Evolutionary conservation across 2,329 filamentous ascomycete genomes (phyloP), one percentile per base, ranked within the genome.

Genomic region (Drechslerella coelobrocha): DNA sequence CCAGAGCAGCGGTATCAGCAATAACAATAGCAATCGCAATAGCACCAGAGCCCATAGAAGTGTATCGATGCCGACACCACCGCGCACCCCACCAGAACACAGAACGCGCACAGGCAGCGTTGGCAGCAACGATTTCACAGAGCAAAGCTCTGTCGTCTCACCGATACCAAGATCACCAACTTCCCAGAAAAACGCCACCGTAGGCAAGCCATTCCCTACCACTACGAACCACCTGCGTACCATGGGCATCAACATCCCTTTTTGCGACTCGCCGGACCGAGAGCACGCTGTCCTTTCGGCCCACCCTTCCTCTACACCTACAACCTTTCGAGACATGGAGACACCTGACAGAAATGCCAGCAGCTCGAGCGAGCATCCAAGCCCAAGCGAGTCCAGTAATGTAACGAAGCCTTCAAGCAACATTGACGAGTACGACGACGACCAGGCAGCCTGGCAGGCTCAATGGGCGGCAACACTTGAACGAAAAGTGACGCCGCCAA

Each of bases 161-260:
- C 66, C 66, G 37, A 50, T 62, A 14, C 66, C 66, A 2, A 60
- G 45, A 50, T 71, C 59, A 7, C 59, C 66, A 2, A 19, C 59
- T 5, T 60, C 66, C 12, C 43, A 47, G 12, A 53, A 48, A 4
- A 48, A 17, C 26, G 4, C 24, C 9, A 56, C 26, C 21, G 6
- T 51, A 19, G 54, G 10, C 10, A 55, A 54, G 23, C 52, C 43
- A 2, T 51, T 54, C 29, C 39, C 53, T 10, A 60, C 26, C 19
- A 41, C 48, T 12, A 37, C 51, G 8, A 31, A 5, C 27, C 34
- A 27, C 17, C 59, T 1, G 29, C 52, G 3, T 39, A 71, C 39
- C 6, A 45, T 71, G 39, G 66, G 66, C n/a, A 61, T 69, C 52
- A 69, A 69, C n/a, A 69, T 71, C 27, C 66, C 66, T 2, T 60